Base-by-base conservation (phyloP, 768 basidiomycete genomes). In the Lactarius sanguifluus region DNA sequence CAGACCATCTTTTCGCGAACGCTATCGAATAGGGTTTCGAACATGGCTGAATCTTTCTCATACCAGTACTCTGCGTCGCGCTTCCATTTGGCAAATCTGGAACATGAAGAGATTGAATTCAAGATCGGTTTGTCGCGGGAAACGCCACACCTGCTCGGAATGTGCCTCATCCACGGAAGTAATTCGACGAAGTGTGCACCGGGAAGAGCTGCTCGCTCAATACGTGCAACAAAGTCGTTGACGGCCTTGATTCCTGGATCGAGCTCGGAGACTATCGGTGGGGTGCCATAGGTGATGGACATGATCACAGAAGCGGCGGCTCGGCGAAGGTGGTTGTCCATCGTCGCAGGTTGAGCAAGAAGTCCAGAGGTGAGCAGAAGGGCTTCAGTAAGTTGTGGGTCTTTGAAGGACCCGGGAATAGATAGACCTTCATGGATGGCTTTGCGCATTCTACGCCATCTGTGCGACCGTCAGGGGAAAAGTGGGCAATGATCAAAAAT, bases 401-500 rank as follows among this genome's bases (percentile, higher is more conserved):
- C 34, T 15, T 62, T 40, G 45, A 40, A 66, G 8, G 30, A 13
- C 18, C 36, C 32, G 13, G 36, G 55, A 15, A 43, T 34, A 7
- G 34, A 16, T 23, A 67, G 58, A 8, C 34, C 55, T n/a, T 67
- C 62, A 32, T 67, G 66, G 10, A 63, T 45, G 28, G 62, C 66
- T 34, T 40, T 38, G 16, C 66, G 66, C 62, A 58, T 47, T 16
- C 59, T 57, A 30, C 70, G 70, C 70, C 70, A 70, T 20, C 70
- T 70, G 56, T 34, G 36, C 5, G 20, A 23, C 25, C 2, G 50
- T 47, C 40, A 15, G 61, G n/a, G 57, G 36, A 20, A 16, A 58
- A 32, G 16, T 3, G 7, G 36, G 36, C 1, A 5, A 30, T 38
- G 12, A 32, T 7, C 15, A n/a, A 59, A 55, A 6, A 32, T 28